These are phyloP conservation scores for Fusarium scirpi DNA, from an alignment of 2,329 filamentous ascomycete species.

Conservation along the genomic window DNA sequence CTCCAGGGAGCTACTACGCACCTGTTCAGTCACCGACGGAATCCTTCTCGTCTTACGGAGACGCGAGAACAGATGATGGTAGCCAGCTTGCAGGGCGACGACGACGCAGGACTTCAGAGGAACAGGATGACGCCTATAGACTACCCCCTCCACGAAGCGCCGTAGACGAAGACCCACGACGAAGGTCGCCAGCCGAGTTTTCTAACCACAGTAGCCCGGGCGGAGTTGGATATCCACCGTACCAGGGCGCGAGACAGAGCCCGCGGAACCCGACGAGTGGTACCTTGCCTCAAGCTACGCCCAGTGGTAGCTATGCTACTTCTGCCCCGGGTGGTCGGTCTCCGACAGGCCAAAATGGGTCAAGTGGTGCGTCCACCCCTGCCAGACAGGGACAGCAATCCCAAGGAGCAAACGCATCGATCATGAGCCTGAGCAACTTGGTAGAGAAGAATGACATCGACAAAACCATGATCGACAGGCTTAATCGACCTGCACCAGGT, in stretches of 20 bases:
- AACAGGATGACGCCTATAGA: slow-evolving; percentile 57
- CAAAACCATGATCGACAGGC: slow-evolving; percentile 64
- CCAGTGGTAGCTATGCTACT: slow-evolving; percentile 42
- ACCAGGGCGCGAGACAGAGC: slow-evolving; percentile 54
- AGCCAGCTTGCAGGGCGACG: slow-evolving; percentile 49
- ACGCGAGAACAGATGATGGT: slow-evolving; percentile 51
- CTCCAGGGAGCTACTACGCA: slow-evolving; percentile 56
- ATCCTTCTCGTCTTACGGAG: slow-evolving; percentile 56
- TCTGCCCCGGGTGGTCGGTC: slow-evolving; percentile 52
- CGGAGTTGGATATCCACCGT: slow-evolving; percentile 55
- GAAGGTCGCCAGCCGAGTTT: slow-evolving; percentile 64
- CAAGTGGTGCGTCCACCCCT: slow-evolving; percentile 54
- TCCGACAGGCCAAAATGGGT: slow-evolving; percentile 52
- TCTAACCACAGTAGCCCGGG: slow-evolving; percentile 62
- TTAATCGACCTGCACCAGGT: slow-evolving; percentile 55
- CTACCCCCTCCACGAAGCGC: slow-evolving; percentile 58
- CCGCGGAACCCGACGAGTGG: slow-evolving; percentile 53
- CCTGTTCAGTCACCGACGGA: slow-evolving; percentile 60
- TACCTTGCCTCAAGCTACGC: slow-evolving; percentile 50
- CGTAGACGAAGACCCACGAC: slow-evolving; percentile 62
- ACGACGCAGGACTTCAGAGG: slow-evolving; percentile 55
- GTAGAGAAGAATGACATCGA: slow-evolving; percentile 68
- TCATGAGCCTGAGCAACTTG: slow-evolving; percentile 66
- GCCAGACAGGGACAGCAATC: slow-evolving; percentile 47
- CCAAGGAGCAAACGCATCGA: slow-evolving; percentile 52